Evolutionary conservation across 352 stramenopile species (phyloP).

Genomic region (Phytophthora syringae): DNA sequence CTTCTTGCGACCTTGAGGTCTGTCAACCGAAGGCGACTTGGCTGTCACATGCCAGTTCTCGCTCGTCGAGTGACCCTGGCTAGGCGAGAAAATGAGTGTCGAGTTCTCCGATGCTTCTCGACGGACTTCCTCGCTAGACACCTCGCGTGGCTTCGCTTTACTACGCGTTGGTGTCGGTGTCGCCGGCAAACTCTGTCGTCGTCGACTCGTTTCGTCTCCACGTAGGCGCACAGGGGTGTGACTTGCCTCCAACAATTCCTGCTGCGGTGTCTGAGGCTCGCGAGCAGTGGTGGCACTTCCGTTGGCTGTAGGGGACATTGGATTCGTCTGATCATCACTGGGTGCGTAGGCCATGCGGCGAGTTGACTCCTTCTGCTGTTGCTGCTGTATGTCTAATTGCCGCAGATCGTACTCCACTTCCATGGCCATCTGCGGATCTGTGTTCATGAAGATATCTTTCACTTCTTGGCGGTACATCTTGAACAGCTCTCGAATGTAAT

Average conservation of each 20-base stretch:
- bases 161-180: slow-evolving; percentile 47
- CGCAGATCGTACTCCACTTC: slow-evolving; percentile 97
- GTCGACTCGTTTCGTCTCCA: slow-evolving; percentile 39
- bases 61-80: slow-evolving; percentile 31
- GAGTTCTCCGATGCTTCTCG: slow-evolving; percentile 13
- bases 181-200: slow-evolving; percentile 56
- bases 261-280: slow-evolving; percentile 37
- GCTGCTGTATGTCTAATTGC: slow-evolving; percentile 73
- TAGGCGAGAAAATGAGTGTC: slow-evolving; percentile 69
- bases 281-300: slow-evolving; percentile 3
- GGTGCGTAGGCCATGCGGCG: slow-evolving; percentile 25
- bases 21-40: slow-evolving; percentile 58
- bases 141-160: slow-evolving; percentile 41
- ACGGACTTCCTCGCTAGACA: slow-evolving; percentile 46
- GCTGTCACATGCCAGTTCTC: slow-evolving; percentile 64
- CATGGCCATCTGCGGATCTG: slow-evolving; percentile 93
- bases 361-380: slow-evolving; percentile 52
- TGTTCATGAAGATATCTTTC: slow-evolving; percentile 91
- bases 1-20: slow-evolving; percentile 25
- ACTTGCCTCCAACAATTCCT: slow-evolving; percentile 46
- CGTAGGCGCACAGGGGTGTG: slow-evolving; percentile 47
- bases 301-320: slow-evolving; percentile 20
- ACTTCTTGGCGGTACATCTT: slow-evolving; percentile 94
- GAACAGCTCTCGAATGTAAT: slow-evolving; percentile 95
- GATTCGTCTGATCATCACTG: slow-evolving; percentile 10